A percentile compares a stretch with the other conserved stretches of the same genome.
Evolutionary conservation across 2,329 filamentous ascomycete species (phyloP).

Genomic region (Aspergillus ibericus): DNA sequence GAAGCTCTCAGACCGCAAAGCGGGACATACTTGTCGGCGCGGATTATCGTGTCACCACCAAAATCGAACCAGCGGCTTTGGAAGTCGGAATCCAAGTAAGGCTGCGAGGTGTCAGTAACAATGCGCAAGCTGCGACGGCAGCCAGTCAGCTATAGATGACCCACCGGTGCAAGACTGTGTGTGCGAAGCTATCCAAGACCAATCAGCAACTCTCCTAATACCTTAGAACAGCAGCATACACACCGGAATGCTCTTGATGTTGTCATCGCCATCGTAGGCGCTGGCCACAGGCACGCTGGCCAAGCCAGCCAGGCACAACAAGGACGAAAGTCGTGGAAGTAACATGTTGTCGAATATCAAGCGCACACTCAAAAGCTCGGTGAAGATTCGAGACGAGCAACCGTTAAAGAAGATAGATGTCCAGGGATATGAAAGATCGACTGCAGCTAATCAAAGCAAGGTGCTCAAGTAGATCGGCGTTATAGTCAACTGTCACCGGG

Average conservation of each 20-base stretch:
- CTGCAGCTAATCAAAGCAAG: constrained; percentile 18
- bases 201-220: constrained; percentile 10
- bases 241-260: constrained; percentile 67
- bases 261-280: constrained; percentile 50
- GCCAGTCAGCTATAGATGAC: constrained; percentile 35
- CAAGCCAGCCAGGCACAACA: constrained; percentile 38
- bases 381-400: neutral
- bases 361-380: neutral
- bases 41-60: constrained; percentile 88
- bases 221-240: constrained; percentile 29
- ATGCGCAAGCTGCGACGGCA: neutral
- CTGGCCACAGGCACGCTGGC: constrained; percentile 30
- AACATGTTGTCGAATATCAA: constrained; percentile 28
- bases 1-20: neutral
- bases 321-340: constrained; percentile 34
- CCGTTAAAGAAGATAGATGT: constrained; percentile 5
- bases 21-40: constrained; percentile 57
- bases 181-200: constrained; percentile 67
- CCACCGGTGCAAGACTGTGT: constrained; percentile 76
- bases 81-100: constrained; percentile 97
- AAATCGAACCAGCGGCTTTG: constrained; percentile 99
- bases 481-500: constrained; percentile 24
- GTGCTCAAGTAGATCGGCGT: constrained; percentile 5
- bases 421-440: constrained; percentile 14
- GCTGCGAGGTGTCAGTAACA: constrained; percentile 54